Conservation (phyloP, 2,329 filamentous ascomycete genomes). For the Trichoderma pleuroti region DNA sequence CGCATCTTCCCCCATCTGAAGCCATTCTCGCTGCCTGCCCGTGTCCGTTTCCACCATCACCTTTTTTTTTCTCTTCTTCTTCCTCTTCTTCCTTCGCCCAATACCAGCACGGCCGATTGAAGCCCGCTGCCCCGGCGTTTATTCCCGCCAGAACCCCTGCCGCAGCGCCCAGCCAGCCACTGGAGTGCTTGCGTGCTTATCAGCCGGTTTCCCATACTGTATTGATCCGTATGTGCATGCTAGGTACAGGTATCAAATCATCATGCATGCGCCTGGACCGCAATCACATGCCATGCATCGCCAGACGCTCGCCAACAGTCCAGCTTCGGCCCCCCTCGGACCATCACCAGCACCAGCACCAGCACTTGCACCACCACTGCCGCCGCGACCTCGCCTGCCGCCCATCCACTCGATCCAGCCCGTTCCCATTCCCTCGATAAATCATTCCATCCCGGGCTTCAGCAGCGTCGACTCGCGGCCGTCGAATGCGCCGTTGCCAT, state of each 20-base stretch:
- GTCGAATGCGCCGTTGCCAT: background rate
- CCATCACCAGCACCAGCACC: background rate
- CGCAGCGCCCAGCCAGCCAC: background rate
- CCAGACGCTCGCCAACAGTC: conserved; percentile 14
- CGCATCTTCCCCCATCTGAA: background rate
- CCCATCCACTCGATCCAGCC: background rate
- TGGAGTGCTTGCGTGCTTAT: conserved; percentile 8
- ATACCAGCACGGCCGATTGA: background rate
- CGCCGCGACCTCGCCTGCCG: conserved; percentile 12
- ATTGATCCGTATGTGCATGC: background rate
- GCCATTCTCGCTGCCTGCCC: background rate
- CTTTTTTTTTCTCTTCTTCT: background rate
- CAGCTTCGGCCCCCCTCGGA: conserved; percentile 16
- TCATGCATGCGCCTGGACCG: conserved; percentile 14
- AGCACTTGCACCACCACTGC: conserved; percentile 1
- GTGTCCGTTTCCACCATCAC: background rate
- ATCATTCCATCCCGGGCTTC: background rate
- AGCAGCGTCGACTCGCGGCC: background rate
- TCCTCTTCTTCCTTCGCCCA: background rate
- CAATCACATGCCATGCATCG: conserved; percentile 27
- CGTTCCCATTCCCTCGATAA: background rate
- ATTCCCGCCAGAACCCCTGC: conserved; percentile 3
- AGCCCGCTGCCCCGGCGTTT: background rate
- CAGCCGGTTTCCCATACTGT: background rate
- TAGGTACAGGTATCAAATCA: background rate